A percentile compares a stretch with the other conserved stretches of the same genome.
phyloP scores from a whole-genome alignment of 2,329 filamentous ascomycete genomes.

The Arthrobotrys pseudoclavata region DNA sequence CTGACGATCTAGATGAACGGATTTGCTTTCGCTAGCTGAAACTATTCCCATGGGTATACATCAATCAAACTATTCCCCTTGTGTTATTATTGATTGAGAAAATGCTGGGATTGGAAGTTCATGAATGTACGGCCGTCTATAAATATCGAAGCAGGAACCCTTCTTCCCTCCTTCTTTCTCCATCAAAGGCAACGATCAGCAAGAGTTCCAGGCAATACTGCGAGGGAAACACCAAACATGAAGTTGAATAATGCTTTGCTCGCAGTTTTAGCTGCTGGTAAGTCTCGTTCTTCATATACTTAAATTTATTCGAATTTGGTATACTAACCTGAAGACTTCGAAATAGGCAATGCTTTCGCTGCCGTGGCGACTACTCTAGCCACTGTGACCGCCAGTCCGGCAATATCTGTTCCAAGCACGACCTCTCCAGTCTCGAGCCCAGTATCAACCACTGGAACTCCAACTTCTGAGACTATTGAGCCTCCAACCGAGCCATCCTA shows the following conservation, averaged over 20 bases:
- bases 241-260: constrained; percentile 37
- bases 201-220: constrained; percentile 16
- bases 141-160: constrained; percentile 30
- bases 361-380: constrained; percentile 20
- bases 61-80: background rate
- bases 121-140: constrained; percentile 31
- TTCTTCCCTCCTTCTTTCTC: constrained; percentile 1
- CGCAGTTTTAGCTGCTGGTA: constrained; percentile 44
- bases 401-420: background rate
- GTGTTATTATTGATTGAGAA: background rate
- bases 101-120: too few species aligned
- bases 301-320: background rate
- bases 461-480: constrained; percentile 15
- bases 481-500: constrained; percentile 52
- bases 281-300: background rate
- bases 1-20: background rate
- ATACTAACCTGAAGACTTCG: constrained; percentile 9
- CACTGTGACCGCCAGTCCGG: constrained; percentile 1
- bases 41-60: constrained; percentile 15
- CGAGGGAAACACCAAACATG: constrained; percentile 28
- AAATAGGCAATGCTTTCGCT: constrained; percentile 23
- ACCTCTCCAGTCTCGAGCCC: background rate
- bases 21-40: constrained; percentile 30
- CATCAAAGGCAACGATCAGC: constrained; percentile 26
- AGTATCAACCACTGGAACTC: background rate